Conservation (phyloP, 2,329 filamentous ascomycete genomes). For the Curvularia sp. region DNA sequence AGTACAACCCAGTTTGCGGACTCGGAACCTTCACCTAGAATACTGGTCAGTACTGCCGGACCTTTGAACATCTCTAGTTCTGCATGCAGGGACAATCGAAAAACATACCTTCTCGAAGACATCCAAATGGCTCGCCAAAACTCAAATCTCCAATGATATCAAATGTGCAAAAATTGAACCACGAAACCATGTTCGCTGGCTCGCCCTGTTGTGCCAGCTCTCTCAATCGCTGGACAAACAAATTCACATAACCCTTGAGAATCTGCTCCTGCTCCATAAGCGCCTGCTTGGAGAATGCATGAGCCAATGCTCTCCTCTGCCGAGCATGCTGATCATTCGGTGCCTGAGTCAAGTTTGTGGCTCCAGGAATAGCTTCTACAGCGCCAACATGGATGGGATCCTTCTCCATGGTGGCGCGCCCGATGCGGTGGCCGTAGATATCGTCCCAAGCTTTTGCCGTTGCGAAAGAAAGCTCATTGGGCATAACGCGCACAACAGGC, state of each 20-base stretch:
- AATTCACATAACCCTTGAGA: constrained; percentile 51
- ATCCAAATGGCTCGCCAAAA: constrained; percentile 46
- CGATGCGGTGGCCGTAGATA: constrained; percentile 45
- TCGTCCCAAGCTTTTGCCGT: constrained; percentile 45
- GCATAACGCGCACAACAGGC: constrained; percentile 46
- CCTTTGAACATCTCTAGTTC: background rate
- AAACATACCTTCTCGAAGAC: constrained; percentile 38
- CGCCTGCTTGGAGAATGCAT: constrained; percentile 53
- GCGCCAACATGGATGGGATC: constrained; percentile 48
- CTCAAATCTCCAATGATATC: constrained; percentile 46
- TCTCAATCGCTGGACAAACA: constrained; percentile 51
- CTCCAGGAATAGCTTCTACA: constrained; percentile 47
- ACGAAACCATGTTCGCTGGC: constrained; percentile 44
- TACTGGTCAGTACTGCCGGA: background rate
- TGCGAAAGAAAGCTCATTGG: constrained; percentile 46
- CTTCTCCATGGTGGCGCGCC: constrained; percentile 45
- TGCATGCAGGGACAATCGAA: background rate
- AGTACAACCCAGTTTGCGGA: constrained; percentile 46
- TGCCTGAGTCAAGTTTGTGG: constrained; percentile 49
- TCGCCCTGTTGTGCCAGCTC: constrained; percentile 43
- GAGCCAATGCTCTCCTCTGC: constrained; percentile 50
- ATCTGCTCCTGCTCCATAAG: constrained; percentile 52
- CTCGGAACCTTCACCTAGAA: constrained; percentile 38
- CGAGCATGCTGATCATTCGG: constrained; percentile 51
- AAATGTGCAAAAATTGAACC: constrained; percentile 46